Evolutionary conservation across 2,329 filamentous ascomycete genomes (phyloP), one percentile per base, ranked within the genome.

Genomic region (Colletotrichum sp.): DNA sequence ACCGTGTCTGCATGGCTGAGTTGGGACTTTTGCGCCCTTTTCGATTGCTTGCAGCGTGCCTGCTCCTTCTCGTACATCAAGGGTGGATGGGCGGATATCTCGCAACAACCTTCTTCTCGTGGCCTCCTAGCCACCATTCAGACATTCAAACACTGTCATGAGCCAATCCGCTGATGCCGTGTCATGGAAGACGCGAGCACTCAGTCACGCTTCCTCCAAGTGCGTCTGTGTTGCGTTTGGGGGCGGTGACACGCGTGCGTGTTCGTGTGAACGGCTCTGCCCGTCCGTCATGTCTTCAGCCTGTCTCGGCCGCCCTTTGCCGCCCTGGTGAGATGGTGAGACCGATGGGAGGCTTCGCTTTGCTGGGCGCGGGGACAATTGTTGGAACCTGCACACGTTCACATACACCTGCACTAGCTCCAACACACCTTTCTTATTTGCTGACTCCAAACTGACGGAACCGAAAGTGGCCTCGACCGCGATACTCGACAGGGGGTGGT

Each of bases 261-360:
- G 34, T 38, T 69, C 24, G 26, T 65, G 73, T 65, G 70, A 60
- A 73, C 58, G 70, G 70, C 58, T 67, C 56, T 73, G 64, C 73
- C 70, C 58, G 62, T 60, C 70, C 34, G 43, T 64, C 48, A 28
- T 65, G 68, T 48, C 60, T 28, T 28, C 21, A 15, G 55, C 72
- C 72, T 48, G 68, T 75, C 55, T 66, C 32, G 56, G 30, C 24
- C 15, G 18, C 61, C 36, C 48, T 72, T 76, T 73, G 58, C 73
- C 73, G 73, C 70, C 73, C 58, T 68, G 70, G 70, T 73, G 28
- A 68, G 73, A 76, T 28, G 55, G n/a, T 24, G 43, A 52, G 43
- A 52, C 43, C 12, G 43, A 21, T 52, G 43, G 43, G 43, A 52
- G 43, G 43, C 38, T 52, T 21, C 43, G 43, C n/a, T 52, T 52